Evolutionary conservation across 2,329 filamentous ascomycete genomes (phyloP).

Genomic region (Herpotrichia juniperi): DNA sequence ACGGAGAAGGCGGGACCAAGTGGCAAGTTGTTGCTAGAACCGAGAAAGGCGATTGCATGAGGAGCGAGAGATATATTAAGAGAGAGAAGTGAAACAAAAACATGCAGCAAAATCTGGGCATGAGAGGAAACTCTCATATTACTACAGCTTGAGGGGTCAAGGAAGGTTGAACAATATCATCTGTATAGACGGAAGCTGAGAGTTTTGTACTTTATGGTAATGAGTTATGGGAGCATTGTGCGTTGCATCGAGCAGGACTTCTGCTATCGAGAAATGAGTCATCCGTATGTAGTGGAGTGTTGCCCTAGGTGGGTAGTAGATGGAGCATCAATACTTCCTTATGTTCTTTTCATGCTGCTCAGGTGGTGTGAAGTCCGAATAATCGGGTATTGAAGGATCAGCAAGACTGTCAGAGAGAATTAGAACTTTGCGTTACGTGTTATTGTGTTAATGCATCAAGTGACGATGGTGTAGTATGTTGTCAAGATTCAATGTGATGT

Average conservation of each 20-base stretch:
- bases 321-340: too few relatives aligned
- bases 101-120: not conserved
- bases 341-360: too few relatives aligned
- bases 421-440: not conserved
- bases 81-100: not conserved
- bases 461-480: not conserved
- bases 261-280: too few relatives aligned
- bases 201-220: not conserved
- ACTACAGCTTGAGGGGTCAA: not conserved
- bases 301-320: too few relatives aligned
- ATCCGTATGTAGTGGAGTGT: too few relatives aligned
- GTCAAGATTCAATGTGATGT: constrained; percentile 27
- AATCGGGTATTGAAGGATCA: too few relatives aligned
- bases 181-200: constrained; percentile 3
- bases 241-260: too few relatives aligned
- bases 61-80: not conserved
- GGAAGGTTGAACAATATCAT: constrained; percentile 14
- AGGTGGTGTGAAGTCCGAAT: too few relatives aligned
- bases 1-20: constrained; percentile 61
- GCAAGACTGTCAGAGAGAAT: too few relatives aligned
- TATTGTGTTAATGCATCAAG: not conserved
- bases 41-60: constrained; percentile 35
- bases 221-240: not conserved
- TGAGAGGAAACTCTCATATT: not conserved
- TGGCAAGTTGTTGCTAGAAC: constrained; percentile 60